Evolutionary conservation across 2,329 filamentous ascomycete genomes (phyloP).

Genomic region (Epichloe hybrida): DNA sequence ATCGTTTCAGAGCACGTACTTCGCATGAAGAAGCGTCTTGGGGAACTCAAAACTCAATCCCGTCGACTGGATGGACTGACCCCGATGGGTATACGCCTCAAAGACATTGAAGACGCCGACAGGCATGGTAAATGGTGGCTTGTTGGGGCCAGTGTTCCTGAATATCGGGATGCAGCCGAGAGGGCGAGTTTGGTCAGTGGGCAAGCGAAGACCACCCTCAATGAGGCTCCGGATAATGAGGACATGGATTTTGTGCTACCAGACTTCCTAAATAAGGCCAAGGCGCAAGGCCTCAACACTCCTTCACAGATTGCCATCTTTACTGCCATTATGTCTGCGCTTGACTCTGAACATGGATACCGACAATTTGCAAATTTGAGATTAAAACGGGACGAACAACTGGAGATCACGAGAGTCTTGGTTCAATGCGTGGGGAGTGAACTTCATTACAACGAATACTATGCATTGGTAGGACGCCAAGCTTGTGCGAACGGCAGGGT

Average conservation of each 20-base stretch:
- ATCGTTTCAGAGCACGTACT: conserved; percentile 70
- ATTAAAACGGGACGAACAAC: conserved; percentile 73
- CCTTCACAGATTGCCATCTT: conserved; percentile 85
- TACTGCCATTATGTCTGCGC: conserved; percentile 73
- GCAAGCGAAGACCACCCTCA: conserved; percentile 8
- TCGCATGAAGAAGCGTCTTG: conserved; percentile 79
- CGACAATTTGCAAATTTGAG: conserved; percentile 66
- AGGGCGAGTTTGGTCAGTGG: conserved; percentile 9
- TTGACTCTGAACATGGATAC: conserved; percentile 73
- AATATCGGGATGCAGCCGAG: conserved; percentile 9
- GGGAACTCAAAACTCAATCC: conserved; percentile 51
- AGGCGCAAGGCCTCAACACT: conserved; percentile 75
- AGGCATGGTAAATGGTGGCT: conserved; percentile 98
- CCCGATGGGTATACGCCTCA: conserved; percentile 67
- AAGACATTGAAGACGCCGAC: conserved; percentile 70
- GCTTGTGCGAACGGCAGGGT: conserved; percentile 64
- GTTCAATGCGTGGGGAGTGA: conserved; percentile 80
- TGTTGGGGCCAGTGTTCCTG: conserved; percentile 78
- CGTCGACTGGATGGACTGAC: conserved; percentile 57
- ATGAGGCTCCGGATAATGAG: conserved; percentile 25
- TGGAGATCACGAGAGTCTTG: conserved; percentile 76
- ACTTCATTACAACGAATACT: conserved; percentile 81
- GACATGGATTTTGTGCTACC: conserved; percentile 40
- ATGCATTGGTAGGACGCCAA: conserved; percentile 68
- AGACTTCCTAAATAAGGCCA: conserved; percentile 60